Evolutionary conservation across 345 rosid species (phyloP), one percentile per base, ranked within the genome.

Genomic region (Physaria fendleri): DNA sequence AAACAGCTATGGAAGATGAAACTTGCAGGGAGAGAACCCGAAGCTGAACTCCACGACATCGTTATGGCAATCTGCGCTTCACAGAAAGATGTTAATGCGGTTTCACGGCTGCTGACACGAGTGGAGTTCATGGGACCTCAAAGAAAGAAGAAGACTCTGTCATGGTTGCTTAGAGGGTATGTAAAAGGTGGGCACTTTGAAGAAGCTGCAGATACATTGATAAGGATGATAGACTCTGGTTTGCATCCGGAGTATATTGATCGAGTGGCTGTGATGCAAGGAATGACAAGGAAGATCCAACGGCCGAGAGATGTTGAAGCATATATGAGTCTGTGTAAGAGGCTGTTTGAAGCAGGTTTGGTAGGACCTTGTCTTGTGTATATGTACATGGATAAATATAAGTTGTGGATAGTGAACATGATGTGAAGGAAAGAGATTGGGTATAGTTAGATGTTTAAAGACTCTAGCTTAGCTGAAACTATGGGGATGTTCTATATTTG

Each of bases 1-100:
- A 82, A 77, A 59, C 90, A 91, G 69, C 75, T 91, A 21, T 91
- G 98, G 98, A 77, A 88, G 71, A 88, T 85, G 95, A 91, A 85
- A 62, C 78, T 91, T 30, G 80, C 72, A 5, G 98, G 98, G 41
- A 85, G 70, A 66, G 89, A 91, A 66, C 87, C 95, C 5, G 98
- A 88, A 55, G 69, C 65, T 29, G 92, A 85, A 21, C 92, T 91
- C 24, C 79, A 84, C 23, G 92, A 88, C 69, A 81, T 85, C 38
- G 92, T 91, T 46, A 71, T 91, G 68, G 96, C 95, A 0, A 85
- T 91, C 44, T 91, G 98, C 43, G 96, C 92, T 61, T 91, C 92
- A 5, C 87, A 83, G 69, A 85, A 77, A 39, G 91, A 88, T 74
- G 63, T 29, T 4, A 69, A 14, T 8, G 82, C 94, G 0, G 56